Evolutionary conservation across 768 basidiomycete species (phyloP), one percentile per base, ranked within the genome.

Genomic region (Chlorophyllum brunneum): DNA sequence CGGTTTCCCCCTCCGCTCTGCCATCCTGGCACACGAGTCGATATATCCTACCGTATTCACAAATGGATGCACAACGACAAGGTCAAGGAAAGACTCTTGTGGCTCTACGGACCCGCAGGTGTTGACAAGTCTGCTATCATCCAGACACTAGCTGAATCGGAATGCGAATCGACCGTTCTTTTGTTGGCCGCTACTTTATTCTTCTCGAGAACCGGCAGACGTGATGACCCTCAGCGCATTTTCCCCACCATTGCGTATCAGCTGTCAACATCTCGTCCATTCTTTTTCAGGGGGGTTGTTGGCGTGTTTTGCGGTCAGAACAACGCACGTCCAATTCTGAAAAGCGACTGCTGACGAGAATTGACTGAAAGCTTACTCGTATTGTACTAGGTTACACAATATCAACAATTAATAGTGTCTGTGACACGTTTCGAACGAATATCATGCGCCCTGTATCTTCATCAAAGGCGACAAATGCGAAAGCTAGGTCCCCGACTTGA

Each of bases 211-310:
- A n/a, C 24, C 7, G 11, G 41, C 15, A 38, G 42, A 16, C 24
- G 56, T 11, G 39, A 51, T 10, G 24, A 49, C 13, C 54, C 23
- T 9, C 13, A 40, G 7, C 48, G 29, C 13, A 37, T 65, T 2
- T 54, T 67, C 27, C 41, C 58, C 6, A 63, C 62, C 1, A 48
- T 67, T 6, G 56, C 62, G 1, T 59, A 57, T 31, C 62, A 67
- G 24, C 54, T 67, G 1, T n/a, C 18, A 15, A 37, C 36, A 37
- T n/a, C n/a, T n/a, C n/a, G n/a, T n/a, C n/a, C n/a, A n/a, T n/a
- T n/a, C n/a, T n/a, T n/a, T n/a, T n/a, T n/a, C n/a, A n/a, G n/a
- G n/a, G n/a, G n/a, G n/a, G n/a, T n/a, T n/a, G n/a, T n/a, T n/a
- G n/a, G n/a, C n/a, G n/a, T n/a, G n/a, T n/a, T n/a, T n/a, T n/a